A percentile compares a stretch with the other conserved stretches of the same genome.
Evolutionary conservation across 352 stramenopile genomes (phyloP).

Genomic region (Phytophthora litchii): DNA sequence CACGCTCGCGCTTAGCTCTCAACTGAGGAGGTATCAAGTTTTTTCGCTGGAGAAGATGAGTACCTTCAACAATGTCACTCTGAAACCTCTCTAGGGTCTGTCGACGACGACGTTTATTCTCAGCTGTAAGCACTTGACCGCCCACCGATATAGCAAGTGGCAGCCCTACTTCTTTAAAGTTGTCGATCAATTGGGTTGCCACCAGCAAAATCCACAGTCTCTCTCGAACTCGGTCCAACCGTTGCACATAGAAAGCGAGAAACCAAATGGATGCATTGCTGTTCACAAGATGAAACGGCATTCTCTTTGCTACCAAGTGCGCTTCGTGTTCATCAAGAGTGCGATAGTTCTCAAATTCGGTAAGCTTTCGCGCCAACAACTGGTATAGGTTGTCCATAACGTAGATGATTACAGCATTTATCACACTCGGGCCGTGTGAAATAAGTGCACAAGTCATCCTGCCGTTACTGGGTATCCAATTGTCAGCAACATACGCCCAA

Average conservation of each 20-base stretch:
- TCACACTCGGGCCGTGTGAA: constrained; percentile 59
- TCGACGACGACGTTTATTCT: constrained; percentile 44
- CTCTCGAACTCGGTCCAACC: constrained; percentile 61
- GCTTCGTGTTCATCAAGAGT: constrained; percentile 68
- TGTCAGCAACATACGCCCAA: constrained; percentile 45
- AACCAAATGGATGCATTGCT: constrained; percentile 77
- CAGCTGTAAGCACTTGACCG: constrained; percentile 47
- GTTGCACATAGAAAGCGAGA: constrained; percentile 66
- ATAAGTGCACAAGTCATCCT: constrained; percentile 42
- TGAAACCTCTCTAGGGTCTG: constrained; percentile 29
- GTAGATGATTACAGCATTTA: constrained; percentile 73
- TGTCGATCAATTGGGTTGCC: constrained; percentile 66
- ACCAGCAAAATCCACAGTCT: constrained; percentile 75
- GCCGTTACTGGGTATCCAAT: constrained; percentile 63
- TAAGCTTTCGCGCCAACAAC: constrained; percentile 63
- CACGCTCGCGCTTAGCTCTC: constrained; percentile 11
- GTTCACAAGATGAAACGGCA: constrained; percentile 82
- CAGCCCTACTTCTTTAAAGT: constrained; percentile 72
- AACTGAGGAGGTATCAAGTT: constrained; percentile 14
- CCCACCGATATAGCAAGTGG: constrained; percentile 54
- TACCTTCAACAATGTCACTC: constrained; percentile 11
- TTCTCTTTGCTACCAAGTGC: constrained; percentile 73
- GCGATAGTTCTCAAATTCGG: constrained; percentile 77
- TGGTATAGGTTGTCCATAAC: constrained; percentile 72
- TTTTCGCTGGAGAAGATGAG: constrained; percentile 3